Conservation (phyloP, 2,329 filamentous ascomycete genomes). For the Arthrobotrys megalospora region DNA sequence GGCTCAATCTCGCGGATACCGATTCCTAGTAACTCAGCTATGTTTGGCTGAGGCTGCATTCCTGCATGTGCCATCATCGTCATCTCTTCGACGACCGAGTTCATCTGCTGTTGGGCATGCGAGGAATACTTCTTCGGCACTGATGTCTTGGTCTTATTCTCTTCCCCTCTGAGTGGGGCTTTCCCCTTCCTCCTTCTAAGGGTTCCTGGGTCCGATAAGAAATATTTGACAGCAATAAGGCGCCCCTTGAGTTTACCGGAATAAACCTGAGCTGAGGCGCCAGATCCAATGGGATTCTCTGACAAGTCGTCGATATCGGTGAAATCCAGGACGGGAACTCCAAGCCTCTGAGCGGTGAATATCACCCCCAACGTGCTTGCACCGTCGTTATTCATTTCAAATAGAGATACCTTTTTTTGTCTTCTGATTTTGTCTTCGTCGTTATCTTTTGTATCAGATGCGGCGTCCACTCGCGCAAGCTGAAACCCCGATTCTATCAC, state of each 20-base stretch:
- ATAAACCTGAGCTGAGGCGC: constrained; percentile 11
- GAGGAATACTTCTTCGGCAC: constrained; percentile 10
- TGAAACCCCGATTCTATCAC: constrained; percentile 1
- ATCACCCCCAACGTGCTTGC: constrained; percentile 1
- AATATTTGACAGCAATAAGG: constrained; percentile 7
- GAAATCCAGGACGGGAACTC: constrained; percentile 6
- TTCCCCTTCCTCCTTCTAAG: constrained; percentile 4
- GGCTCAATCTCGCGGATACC: constrained; percentile 10
- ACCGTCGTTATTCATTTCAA: constrained; percentile 1
- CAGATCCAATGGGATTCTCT: constrained; percentile 11
- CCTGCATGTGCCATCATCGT: constrained; percentile 12
- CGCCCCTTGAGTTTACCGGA: not conserved
- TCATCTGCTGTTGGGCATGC: constrained; percentile 1
- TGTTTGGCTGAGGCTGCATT: constrained; percentile 17
- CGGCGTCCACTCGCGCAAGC: constrained; percentile 1
- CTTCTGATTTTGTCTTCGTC: not conserved
- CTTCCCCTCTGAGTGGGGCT: not conserved
- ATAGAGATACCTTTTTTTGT: not conserved
- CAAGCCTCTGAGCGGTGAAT: constrained; percentile 6
- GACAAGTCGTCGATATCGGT: constrained; percentile 1
- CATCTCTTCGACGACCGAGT: constrained; percentile 5
- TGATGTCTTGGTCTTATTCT: not conserved
- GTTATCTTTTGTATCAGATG: not conserved
- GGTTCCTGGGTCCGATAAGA: constrained; percentile 10
- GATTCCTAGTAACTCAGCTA: constrained; percentile 13